A percentile compares a stretch with the other conserved stretches of the same genome.
Conservation (phyloP, 2,329 filamentous ascomycete genomes). For the Mollisiaceae sp. region DNA sequence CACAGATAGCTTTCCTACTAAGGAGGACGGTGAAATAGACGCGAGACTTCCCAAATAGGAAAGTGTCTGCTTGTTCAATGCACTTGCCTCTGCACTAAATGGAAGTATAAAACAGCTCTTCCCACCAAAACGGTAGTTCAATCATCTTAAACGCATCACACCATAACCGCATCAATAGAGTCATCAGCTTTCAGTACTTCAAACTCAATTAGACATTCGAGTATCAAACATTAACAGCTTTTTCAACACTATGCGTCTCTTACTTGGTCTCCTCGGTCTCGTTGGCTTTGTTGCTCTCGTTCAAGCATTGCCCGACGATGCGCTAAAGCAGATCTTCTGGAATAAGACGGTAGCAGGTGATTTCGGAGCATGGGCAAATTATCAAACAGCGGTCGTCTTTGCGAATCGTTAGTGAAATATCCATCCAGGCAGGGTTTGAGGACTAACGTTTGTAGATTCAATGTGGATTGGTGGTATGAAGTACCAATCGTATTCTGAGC, state of each 20-base stretch:
- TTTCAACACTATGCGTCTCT: background rate
- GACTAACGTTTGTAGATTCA: constrained; percentile 4
- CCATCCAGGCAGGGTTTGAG: background rate
- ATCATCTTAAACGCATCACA: background rate
- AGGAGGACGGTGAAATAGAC: background rate
- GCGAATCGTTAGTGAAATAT: constrained; percentile 8
- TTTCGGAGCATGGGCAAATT: too few relatives aligned
- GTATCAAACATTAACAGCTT: background rate
- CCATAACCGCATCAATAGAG: background rate
- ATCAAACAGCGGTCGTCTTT: constrained; percentile 2
- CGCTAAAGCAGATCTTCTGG: too few relatives aligned
- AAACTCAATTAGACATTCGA: background rate
- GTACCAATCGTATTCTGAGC: background rate
- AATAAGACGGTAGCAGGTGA: too few relatives aligned
- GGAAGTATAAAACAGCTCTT: background rate
- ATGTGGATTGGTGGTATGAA: constrained; percentile 12
- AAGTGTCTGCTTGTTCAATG: background rate
- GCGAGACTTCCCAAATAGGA: background rate
- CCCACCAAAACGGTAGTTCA: background rate
- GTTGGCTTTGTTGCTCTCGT: too few relatives aligned
- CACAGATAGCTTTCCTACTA: too few relatives aligned
- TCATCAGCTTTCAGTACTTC: background rate
- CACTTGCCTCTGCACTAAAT: background rate
- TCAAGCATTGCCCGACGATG: background rate
- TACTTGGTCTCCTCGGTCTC: background rate